A percentile compares a stretch with the other conserved stretches of the same genome.
phyloP scores from a whole-genome alignment of 23 red algal genomes.

The Gracilaria domingensis region DNA sequence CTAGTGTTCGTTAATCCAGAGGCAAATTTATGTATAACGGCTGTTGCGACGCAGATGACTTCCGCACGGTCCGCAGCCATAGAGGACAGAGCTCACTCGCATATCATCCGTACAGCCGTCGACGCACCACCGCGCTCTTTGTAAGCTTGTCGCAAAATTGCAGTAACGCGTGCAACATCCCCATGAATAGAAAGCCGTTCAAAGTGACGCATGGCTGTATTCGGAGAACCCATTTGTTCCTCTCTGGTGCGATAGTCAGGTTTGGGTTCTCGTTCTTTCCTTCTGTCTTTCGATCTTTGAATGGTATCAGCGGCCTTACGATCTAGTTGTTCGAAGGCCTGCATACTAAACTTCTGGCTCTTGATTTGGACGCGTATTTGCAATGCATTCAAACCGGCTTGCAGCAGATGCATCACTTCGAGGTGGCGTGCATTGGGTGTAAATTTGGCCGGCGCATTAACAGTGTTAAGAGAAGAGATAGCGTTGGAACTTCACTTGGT shows the following conservation, averaged over 20 bases:
- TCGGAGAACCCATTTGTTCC: conserved; percentile 12
- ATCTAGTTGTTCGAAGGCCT: conserved; percentile 31
- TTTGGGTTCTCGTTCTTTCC: conserved; percentile 18
- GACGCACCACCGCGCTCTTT: not conserved
- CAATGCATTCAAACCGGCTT: too few species aligned
- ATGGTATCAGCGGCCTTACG: not conserved
- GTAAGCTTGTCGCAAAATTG: conserved; percentile 20
- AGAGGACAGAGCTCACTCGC: too few species aligned
- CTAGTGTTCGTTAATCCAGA: too few species aligned
- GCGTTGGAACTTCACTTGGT: not conserved
- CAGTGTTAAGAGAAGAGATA: not conserved
- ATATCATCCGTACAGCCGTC: too few species aligned
- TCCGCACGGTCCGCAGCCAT: too few species aligned
- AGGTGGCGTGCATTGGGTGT: conserved; percentile 36
- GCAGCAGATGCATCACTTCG: too few species aligned
- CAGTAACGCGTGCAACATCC: conserved; percentile 38
- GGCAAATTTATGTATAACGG: too few species aligned
- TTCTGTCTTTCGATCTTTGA: conserved; percentile 6
- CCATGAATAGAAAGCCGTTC: conserved; percentile 56
- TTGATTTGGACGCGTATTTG: too few species aligned
- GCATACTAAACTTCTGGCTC: conserved; percentile 3
- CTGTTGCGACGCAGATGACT: too few species aligned
- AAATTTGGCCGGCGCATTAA: not conserved
- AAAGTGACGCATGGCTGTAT: conserved; percentile 37
- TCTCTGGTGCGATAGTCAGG: too few species aligned